Evolutionary conservation across 225 moss, liverwort and hornwort species (phyloP).

Genomic region (Sphagnum tenellum): DNA sequence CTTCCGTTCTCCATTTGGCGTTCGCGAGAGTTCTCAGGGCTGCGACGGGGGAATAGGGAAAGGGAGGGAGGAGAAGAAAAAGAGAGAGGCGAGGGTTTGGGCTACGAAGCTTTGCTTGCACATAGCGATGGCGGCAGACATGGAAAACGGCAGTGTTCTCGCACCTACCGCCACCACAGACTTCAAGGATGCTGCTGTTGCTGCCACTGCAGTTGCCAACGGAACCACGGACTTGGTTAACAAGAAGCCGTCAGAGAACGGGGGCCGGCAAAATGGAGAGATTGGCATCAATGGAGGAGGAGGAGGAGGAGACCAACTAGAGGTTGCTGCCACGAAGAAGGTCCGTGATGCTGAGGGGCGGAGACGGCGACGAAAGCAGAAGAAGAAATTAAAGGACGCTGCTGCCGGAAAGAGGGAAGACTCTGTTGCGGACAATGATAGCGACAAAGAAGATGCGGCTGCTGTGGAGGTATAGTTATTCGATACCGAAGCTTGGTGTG

Average conservation of each 20-base stretch:
- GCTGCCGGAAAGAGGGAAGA: conserved; percentile 9
- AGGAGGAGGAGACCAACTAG: conserved; percentile 11
- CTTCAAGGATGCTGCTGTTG: neutral
- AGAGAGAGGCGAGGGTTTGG: neutral
- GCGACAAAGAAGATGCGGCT: conserved; percentile 57
- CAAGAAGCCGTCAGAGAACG: conserved; percentile 8
- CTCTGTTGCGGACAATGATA: conserved; percentile 32
- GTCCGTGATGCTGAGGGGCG: conserved; percentile 75
- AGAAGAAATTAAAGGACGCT: conserved; percentile 43
- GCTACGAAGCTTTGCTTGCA: neutral
- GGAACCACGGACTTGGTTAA: conserved; percentile 14
- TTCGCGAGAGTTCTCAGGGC: too few species aligned
- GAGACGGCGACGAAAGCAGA: conserved; percentile 73
- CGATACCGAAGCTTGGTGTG: neutral
- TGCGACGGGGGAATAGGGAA: neutral
- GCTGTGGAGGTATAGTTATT: conserved; percentile 16
- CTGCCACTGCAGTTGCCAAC: conserved; percentile 15
- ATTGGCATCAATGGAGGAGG: conserved; percentile 11
- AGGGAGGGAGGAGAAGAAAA: neutral
- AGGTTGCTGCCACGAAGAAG: conserved; percentile 35
- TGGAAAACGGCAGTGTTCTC: conserved; percentile 18
- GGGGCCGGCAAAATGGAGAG: conserved; percentile 10
- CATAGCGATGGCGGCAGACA: conserved; percentile 18
- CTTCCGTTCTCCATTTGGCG: too few species aligned
- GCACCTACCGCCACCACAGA: conserved; percentile 1